A percentile compares a stretch with the other conserved stretches of the same genome.
Evolutionary conservation across 768 basidiomycete genomes (phyloP).

Genomic region (Ramaria sp.): DNA sequence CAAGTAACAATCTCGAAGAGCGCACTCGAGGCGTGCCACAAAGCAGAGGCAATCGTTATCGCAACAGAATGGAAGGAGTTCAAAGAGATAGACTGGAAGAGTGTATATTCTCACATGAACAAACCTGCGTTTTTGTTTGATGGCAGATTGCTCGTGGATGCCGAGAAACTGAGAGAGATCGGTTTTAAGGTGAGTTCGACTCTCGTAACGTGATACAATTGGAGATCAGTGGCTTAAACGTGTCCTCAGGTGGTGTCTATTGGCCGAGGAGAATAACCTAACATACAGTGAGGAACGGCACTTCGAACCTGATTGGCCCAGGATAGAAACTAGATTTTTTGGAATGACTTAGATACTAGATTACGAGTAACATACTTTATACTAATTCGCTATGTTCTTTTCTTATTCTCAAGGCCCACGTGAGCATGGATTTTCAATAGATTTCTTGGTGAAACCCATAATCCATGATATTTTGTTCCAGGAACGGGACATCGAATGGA

Average conservation of each 20-base stretch:
- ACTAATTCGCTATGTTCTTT: too few relatives aligned
- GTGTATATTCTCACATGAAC: conserved; percentile 79
- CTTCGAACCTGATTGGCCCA: background rate
- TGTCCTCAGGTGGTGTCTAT: conserved; percentile 6
- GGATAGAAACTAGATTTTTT: too few relatives aligned
- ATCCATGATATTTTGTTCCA: too few relatives aligned
- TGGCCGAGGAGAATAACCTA: background rate
- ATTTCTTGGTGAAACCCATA: too few relatives aligned
- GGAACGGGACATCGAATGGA: too few relatives aligned
- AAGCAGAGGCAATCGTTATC: conserved; percentile 88
- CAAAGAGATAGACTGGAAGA: conserved; percentile 81
- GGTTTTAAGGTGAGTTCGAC: conserved; percentile 67
- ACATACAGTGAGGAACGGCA: background rate
- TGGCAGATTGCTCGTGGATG: conserved; percentile 80
- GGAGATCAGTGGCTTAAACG: background rate
- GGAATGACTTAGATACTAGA: too few relatives aligned
- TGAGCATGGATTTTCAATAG: too few relatives aligned
- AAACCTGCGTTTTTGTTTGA: conserved; percentile 99
- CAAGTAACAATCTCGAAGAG: conserved; percentile 69
- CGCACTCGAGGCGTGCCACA: conserved; percentile 79
- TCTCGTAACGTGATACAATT: background rate
- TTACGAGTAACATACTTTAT: too few relatives aligned
- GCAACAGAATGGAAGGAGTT: conserved; percentile 99
- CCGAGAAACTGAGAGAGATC: conserved; percentile 65
- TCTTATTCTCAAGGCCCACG: too few relatives aligned